Conservation (phyloP, 1,284 basidiomycete species). For the Phaffia rhodozyma region DNA sequence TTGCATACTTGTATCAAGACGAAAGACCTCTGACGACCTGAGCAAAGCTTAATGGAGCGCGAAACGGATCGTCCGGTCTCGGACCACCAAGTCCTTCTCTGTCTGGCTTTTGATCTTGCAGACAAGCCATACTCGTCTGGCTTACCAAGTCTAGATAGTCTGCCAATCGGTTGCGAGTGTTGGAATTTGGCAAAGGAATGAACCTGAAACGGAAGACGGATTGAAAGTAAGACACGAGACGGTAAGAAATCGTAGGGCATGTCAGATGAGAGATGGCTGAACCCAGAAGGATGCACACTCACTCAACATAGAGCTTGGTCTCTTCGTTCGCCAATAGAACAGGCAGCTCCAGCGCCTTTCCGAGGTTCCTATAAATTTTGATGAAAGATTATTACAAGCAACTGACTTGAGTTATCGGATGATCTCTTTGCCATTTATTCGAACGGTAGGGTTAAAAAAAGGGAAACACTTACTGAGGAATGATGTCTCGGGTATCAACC, state of each 20-base stretch:
- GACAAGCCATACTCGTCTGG: conserved; percentile 8
- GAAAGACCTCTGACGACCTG: too few species aligned
- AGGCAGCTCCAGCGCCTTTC: conserved; percentile 59
- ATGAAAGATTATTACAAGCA: neutral
- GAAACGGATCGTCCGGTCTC: too few species aligned
- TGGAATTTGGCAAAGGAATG: neutral
- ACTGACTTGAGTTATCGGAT: neutral
- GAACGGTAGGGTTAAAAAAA: neutral
- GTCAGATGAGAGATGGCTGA: conserved; percentile 51
- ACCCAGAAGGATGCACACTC: conserved; percentile 42
- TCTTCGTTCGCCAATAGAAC: conserved; percentile 81
- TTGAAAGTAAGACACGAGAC: conserved; percentile 35
- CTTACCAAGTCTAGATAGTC: conserved; percentile 14
- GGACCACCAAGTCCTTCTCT: too few species aligned
- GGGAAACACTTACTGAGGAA: conserved; percentile 56
- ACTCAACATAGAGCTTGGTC: conserved; percentile 77
- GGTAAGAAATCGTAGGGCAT: too few species aligned
- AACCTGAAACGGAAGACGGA: neutral
- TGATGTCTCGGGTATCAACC: conserved; percentile 49
- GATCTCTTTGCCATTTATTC: neutral
- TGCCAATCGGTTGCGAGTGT: conserved; percentile 6
- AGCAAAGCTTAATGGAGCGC: too few species aligned
- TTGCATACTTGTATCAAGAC: too few species aligned
- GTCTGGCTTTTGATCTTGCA: neutral
- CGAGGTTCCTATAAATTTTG: conserved; percentile 56